These are phyloP conservation scores for Thielaviopsis musarum DNA, from an alignment of 2,329 filamentous ascomycete genomes.

Conservation along the genomic window DNA sequence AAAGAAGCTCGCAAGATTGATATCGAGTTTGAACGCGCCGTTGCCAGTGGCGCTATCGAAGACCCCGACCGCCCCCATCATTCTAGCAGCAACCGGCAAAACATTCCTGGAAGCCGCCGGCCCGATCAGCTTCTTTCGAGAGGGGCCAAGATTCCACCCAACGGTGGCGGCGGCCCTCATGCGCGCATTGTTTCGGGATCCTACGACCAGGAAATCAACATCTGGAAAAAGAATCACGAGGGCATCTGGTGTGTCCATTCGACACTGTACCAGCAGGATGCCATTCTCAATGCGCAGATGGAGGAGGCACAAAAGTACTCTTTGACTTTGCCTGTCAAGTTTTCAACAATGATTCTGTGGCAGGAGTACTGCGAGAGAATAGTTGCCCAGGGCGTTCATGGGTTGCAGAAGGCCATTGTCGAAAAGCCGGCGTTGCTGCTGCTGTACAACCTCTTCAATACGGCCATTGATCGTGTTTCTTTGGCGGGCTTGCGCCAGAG, in stretches of 20 bases:
- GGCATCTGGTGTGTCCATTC: slow-evolving; percentile 72
- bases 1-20: slow-evolving; percentile 59
- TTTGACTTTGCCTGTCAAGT: not conserved
- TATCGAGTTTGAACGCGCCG: slow-evolving; percentile 47
- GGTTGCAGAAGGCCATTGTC: slow-evolving; percentile 28
- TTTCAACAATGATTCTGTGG: slow-evolving; percentile 1
- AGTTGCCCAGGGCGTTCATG: slow-evolving; percentile 31
- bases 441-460: slow-evolving; percentile 31
- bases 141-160: slow-evolving; percentile 76
- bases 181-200: slow-evolving; percentile 93
- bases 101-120: slow-evolving; percentile 56
- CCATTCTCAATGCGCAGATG: slow-evolving; percentile 31
- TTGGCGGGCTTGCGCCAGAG: slow-evolving; percentile 31
- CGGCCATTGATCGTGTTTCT: slow-evolving; percentile 33
- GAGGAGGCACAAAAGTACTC: slow-evolving; percentile 9
- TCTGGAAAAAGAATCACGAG: slow-evolving; percentile 77
- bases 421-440: slow-evolving; percentile 32
- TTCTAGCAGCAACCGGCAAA: slow-evolving; percentile 24
- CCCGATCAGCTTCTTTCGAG: slow-evolving; percentile 63
- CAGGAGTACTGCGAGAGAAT: slow-evolving; percentile 23
- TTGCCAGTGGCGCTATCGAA: slow-evolving; percentile 33
- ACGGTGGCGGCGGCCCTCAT: slow-evolving; percentile 76
- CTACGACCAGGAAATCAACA: slow-evolving; percentile 88
- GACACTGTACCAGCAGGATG: slow-evolving; percentile 58
- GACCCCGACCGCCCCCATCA: slow-evolving; percentile 17